Evolutionary conservation across 139 green algal species (phyloP).

Genomic region (Chlamydomonas asymmetrica): DNA sequence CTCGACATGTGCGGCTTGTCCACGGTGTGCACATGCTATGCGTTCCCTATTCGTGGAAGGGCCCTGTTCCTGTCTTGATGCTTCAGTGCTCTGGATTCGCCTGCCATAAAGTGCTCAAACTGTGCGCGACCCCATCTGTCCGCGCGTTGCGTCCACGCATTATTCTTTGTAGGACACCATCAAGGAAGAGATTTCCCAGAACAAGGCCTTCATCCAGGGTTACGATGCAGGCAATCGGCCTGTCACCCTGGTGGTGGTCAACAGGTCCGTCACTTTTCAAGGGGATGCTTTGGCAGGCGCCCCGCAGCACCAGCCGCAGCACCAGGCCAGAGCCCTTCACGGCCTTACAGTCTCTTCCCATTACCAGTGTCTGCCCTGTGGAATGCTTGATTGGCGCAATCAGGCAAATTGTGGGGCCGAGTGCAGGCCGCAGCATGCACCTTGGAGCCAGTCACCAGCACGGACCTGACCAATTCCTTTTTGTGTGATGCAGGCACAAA

Average conservation of each 20-base stretch:
- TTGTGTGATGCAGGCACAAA: constrained; percentile 8
- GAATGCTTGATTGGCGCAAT: too few species aligned
- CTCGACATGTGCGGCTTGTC: neutral
- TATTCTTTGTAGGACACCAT: neutral
- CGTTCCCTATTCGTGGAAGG: neutral
- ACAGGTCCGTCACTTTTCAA: too few species aligned
- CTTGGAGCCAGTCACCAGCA: too few species aligned
- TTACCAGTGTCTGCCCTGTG: too few species aligned
- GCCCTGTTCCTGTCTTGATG: neutral
- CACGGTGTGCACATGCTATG: neutral
- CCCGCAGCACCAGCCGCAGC: too few species aligned
- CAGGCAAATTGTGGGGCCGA: too few species aligned
- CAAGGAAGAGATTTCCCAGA: neutral
- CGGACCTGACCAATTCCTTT: too few species aligned
- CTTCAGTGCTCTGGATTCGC: neutral
- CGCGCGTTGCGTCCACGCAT: neutral
- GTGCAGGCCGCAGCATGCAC: too few species aligned
- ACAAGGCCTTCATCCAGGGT: constrained; percentile 23
- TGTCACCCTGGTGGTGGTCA: constrained; percentile 14
- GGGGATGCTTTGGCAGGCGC: too few species aligned
- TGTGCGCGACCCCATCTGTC: neutral
- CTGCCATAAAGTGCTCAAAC: neutral
- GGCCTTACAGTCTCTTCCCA: too few species aligned
- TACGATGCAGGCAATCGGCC: constrained; percentile 1
- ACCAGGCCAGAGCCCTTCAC: too few species aligned